Evolutionary conservation across 805 yeast genomes (phyloP), one percentile per base, ranked within the genome.

Genomic region (Millerozyma miso): DNA sequence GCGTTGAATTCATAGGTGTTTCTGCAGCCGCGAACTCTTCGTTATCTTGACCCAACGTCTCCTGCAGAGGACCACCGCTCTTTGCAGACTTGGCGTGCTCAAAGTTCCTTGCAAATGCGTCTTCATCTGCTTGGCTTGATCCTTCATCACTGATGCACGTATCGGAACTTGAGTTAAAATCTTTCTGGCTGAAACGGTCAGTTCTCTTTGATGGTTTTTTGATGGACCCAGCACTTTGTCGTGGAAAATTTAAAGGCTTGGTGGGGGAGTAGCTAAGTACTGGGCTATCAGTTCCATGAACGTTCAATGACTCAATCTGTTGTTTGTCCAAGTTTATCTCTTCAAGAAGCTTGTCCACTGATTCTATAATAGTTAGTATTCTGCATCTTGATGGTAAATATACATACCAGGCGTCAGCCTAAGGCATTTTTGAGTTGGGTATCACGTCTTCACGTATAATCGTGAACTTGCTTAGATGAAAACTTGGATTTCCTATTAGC

Each of bases 131-230:
- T 6, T 19, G 18, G 10, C 29, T 34, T 5, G 17, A 37, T 17
- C 39, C 48, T n/a, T 33, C 35, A 19, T 68, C 71, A 46, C 71
- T 66, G 15, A 65, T 65, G 37, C 58, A 69, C 6, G 76, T 70
- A 40, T 70, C 76, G 3, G 73, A 63, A 40, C 68, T 59, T 4
- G 74, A 69, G 47, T 63, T 66, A 42, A 60, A 60, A 37, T 67
- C 73, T 38, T 56, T 58, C 33, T 37, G 19, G 14, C 20, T 44
- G 46, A 29, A 37, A 29, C 18, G 38, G 18, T 14, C 12, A 10
- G 32, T 19, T 19, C 26, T 14, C 10, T 23, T 23, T 23, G 6
- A 6, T 7, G 29, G 29, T 10, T 23, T 23, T 10, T 23, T 23
- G 10, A 23, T 4, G 5, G 39, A 36, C 38, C 42, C 41, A 19